A percentile compares a stretch with the other conserved stretches of the same genome.
Evolutionary conservation across 495 filamentous ascomycete genomes (phyloP).

Genomic region (Penicillium desertorum): DNA sequence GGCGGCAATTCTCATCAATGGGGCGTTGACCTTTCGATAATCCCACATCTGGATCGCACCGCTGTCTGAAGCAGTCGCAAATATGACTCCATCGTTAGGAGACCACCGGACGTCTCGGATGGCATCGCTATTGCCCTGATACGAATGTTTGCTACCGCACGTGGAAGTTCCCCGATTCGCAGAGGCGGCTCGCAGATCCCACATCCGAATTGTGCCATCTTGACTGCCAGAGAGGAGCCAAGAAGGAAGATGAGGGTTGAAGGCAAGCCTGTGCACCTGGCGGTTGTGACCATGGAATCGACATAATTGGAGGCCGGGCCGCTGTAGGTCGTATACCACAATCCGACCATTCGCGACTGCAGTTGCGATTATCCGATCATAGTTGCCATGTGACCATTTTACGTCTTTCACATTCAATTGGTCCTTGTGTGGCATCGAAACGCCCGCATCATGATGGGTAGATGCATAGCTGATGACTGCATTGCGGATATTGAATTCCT

Average conservation of each 20-base stretch:
- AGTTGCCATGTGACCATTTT: conserved; percentile 73
- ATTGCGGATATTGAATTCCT: conserved; percentile 77
- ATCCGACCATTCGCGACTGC: conserved; percentile 85
- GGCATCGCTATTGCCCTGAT: conserved; percentile 67
- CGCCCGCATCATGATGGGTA: conserved; percentile 53
- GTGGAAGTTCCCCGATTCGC: conserved; percentile 50
- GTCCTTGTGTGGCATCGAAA: conserved; percentile 60
- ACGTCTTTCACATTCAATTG: conserved; percentile 81
- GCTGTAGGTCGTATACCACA: conserved; percentile 79
- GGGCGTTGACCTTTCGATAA: conserved; percentile 56
- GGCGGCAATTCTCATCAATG: conserved; percentile 73
- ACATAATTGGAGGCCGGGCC: conserved; percentile 68
- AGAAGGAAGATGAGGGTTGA: conserved; percentile 78
- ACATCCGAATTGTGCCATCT: conserved; percentile 83
- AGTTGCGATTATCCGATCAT: conserved; percentile 70
- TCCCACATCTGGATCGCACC: conserved; percentile 76
- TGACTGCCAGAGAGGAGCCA: conserved; percentile 87
- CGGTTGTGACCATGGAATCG: conserved; percentile 83
- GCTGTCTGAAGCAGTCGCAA: conserved; percentile 88
- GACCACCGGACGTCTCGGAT: conserved; percentile 90
- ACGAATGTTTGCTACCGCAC: conserved; percentile 55
- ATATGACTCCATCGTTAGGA: conserved; percentile 76
- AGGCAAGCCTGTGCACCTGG: conserved; percentile 87
- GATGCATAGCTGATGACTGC: conserved; percentile 69
- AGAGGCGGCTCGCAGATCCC: conserved; percentile 63